Percentiles rank a stretch among this genome's conserved stretches.
phyloP scores from a whole-genome alignment of 345 rosid genomes.

The Brassica rapa region DNA sequence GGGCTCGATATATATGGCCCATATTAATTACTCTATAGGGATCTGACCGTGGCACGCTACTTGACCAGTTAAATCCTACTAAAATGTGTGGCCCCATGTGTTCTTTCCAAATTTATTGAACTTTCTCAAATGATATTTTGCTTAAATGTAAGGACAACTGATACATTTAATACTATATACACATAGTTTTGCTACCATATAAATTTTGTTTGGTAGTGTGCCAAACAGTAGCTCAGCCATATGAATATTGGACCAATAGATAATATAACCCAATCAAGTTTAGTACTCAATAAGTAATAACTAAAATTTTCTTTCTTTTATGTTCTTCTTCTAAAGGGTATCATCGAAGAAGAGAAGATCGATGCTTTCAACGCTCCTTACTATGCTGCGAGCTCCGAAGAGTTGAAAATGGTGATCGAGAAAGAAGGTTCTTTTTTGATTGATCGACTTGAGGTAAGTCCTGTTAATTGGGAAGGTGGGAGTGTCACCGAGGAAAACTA shows the following conservation, averaged over 20 bases:
- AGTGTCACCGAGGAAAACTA: conserved; percentile 30
- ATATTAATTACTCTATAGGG: not conserved
- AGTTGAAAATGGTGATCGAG: conserved; percentile 47
- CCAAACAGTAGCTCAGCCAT: not conserved
- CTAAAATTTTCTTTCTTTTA: not conserved
- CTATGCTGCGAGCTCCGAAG: conserved; percentile 66
- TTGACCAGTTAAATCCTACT: conserved; percentile 11
- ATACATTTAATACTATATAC: not conserved
- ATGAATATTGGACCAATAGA: not conserved
- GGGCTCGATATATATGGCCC: not conserved
- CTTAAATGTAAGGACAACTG: not conserved
- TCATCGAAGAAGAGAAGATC: conserved; percentile 55
- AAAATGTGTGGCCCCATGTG: conserved; percentile 16
- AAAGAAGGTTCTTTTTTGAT: conserved; percentile 65
- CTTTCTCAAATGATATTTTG: not conserved
- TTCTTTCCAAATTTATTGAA: conserved; percentile 22
- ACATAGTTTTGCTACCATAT: not conserved
- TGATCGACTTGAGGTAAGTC: conserved; percentile 50
- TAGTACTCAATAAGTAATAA: not conserved
- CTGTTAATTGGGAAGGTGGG: conserved; percentile 61
- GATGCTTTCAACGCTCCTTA: conserved; percentile 77
- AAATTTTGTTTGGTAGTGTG: not conserved
- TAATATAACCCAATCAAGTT: not conserved
- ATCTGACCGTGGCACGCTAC: conserved; percentile 21
- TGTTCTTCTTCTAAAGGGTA: conserved; percentile 44